A percentile compares a stretch with the other conserved stretches of the same genome.
phyloP scores from a whole-genome alignment of 2,329 filamentous ascomycete species.

The Nemania bipapillata region DNA sequence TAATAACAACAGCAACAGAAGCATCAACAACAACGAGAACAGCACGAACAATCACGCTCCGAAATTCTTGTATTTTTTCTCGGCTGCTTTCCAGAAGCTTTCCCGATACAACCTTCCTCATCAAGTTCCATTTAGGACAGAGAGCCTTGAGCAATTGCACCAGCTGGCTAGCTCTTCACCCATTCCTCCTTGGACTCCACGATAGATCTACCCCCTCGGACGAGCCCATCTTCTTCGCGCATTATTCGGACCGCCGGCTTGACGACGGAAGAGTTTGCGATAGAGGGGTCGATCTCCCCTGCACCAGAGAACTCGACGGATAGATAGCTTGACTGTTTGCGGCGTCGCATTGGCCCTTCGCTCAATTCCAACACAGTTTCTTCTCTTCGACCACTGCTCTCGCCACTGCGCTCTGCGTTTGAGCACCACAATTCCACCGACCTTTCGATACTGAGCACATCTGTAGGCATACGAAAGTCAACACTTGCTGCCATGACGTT shows the following conservation, averaged over 20 bases:
- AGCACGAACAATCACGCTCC: neutral
- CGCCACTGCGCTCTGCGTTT: slow-evolving; percentile 6
- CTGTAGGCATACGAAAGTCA: slow-evolving; percentile 4
- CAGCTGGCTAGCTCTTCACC: slow-evolving; percentile 16
- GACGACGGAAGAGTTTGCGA: slow-evolving; percentile 42
- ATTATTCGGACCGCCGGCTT: slow-evolving; percentile 1
- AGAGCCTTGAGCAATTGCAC: slow-evolving; percentile 14
- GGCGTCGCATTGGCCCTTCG: slow-evolving; percentile 28
- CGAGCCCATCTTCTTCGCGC: slow-evolving; percentile 12
- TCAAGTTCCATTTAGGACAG: slow-evolving; percentile 5
- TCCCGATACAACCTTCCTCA: slow-evolving; percentile 17
- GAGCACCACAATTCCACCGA: slow-evolving; percentile 7
- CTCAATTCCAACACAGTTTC: slow-evolving; percentile 1
- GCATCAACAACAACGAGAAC: neutral
- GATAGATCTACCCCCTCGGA: slow-evolving; percentile 17
- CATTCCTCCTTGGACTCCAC: slow-evolving; percentile 9
- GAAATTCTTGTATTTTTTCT: slow-evolving; percentile 15
- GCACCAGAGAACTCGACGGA: slow-evolving; percentile 37
- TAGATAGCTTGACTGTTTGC: slow-evolving; percentile 32
- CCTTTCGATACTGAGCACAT: neutral
- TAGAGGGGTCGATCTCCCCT: slow-evolving; percentile 37
- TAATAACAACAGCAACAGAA: slow-evolving; percentile 4
- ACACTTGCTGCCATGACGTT: slow-evolving; percentile 51
- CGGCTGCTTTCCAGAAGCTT: slow-evolving; percentile 25
- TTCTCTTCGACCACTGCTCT: slow-evolving; percentile 10